Conservation (phyloP, 768 basidiomycete species). For the Rhizopogon roseolus region DNA sequence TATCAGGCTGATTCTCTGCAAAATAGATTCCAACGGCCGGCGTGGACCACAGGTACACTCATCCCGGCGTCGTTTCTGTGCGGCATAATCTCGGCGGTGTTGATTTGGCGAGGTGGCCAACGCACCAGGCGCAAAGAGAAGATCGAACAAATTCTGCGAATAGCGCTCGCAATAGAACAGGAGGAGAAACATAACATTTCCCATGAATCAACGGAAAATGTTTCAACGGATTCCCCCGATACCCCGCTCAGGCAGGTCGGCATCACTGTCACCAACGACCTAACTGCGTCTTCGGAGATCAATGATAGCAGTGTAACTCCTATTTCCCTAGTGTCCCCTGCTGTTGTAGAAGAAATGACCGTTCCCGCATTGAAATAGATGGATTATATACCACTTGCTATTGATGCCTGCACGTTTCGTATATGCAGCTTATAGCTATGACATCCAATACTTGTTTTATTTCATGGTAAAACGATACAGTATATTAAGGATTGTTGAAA, state of each 20-base stretch:
- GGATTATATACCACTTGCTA: not conserved
- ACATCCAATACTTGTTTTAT: not conserved
- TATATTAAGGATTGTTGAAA: conserved; percentile 74
- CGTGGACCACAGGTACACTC: conserved; percentile 63
- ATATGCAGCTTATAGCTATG: not conserved
- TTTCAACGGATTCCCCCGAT: not conserved
- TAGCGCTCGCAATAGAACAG: conserved; percentile 32
- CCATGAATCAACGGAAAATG: not conserved
- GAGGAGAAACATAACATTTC: not conserved
- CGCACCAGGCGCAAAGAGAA: conserved; percentile 63
- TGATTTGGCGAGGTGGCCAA: conserved; percentile 72
- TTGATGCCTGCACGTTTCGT: not conserved
- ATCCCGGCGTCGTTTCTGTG: conserved; percentile 74
- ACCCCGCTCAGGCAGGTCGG: not conserved
- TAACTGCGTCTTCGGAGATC: not conserved
- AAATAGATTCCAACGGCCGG: conserved; percentile 54
- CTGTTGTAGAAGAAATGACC: not conserved
- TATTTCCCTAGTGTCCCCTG: not conserved
- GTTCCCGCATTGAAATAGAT: not conserved
- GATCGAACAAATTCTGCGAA: conserved; percentile 57
- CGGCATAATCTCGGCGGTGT: conserved; percentile 66
- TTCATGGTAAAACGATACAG: conserved; percentile 14
- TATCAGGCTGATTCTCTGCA: conserved; percentile 1
- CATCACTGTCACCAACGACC: no score
- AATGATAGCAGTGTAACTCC: not conserved